These are phyloP conservation scores for Funneliformis caledonium DNA, from an alignment of 371 early-diverging fungal genomes.

Conservation along the genomic window DNA sequence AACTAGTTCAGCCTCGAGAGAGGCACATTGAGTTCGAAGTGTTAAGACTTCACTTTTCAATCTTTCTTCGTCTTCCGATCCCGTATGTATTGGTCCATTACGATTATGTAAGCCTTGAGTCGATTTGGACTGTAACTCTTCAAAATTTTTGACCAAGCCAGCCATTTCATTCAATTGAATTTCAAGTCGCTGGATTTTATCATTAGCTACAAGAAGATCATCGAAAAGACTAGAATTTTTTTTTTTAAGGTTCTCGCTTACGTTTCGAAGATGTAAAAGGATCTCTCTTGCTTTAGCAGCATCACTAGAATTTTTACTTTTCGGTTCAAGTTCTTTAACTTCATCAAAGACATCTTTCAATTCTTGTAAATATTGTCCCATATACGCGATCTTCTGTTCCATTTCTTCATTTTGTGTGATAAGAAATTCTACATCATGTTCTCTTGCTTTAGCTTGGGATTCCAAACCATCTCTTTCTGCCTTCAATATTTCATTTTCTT, in stretches of 20 bases:
- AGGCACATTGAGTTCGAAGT: background rate
- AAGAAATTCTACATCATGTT: background rate
- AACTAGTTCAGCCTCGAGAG: background rate
- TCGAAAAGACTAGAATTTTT: background rate
- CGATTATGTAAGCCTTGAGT: background rate
- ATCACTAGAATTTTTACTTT: background rate
- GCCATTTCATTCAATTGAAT: slow-evolving; percentile 33
- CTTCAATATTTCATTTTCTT: background rate
- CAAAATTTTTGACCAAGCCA: background rate
- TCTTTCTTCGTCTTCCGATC: slow-evolving; percentile 21
- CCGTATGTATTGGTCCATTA: background rate
- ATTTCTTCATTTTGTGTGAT: slow-evolving; percentile 10
- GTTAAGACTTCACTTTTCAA: slow-evolving; percentile 22
- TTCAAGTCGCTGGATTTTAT: slow-evolving; percentile 13
- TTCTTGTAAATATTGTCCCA: background rate
- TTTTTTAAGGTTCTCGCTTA: background rate
- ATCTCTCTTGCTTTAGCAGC: background rate
- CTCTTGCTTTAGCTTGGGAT: slow-evolving; percentile 7
- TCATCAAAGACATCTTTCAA: background rate
- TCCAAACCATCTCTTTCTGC: slow-evolving; percentile 12
- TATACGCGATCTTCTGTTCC: background rate
- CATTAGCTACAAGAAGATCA: background rate
- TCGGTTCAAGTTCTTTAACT: background rate
- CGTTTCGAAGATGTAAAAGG: background rate
- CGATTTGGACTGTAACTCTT: background rate